Percentiles rank a stretch among this genome's conserved stretches.
Evolutionary conservation across 768 basidiomycete genomes (phyloP).

Genomic region (Pleurotus pulmonarius): DNA sequence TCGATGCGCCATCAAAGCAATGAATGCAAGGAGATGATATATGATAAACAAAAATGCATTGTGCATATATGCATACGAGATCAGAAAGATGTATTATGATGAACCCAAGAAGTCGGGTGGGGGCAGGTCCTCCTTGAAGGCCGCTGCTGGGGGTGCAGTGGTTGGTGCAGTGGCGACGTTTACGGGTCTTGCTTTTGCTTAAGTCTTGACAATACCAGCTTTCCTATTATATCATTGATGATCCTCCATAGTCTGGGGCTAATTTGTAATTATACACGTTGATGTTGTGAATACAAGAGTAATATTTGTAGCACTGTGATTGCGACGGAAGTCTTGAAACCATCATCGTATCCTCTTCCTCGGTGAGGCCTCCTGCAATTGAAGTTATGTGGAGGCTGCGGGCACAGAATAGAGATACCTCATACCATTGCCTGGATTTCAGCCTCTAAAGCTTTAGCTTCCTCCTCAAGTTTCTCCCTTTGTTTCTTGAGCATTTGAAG

Average conservation of each 20-base stretch:
- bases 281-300: no score
- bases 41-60: background rate
- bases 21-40: background rate
- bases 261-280: no score
- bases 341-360: background rate
- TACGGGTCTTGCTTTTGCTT: conserved; percentile 52
- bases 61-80: no score
- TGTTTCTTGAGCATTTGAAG: conserved; percentile 64
- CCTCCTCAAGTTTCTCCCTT: conserved; percentile 62
- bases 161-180: conserved; percentile 60
- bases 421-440: conserved; percentile 60
- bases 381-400: no score
- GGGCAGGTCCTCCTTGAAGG: conserved; percentile 21
- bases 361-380: conserved; percentile 1
- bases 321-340: no score
- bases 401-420: background rate
- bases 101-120: conserved; percentile 10
- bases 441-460: conserved; percentile 53
- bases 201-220: background rate
- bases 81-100: conserved; percentile 20
- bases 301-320: no score
- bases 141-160: conserved; percentile 53
- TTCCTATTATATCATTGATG: background rate
- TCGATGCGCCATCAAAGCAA: background rate
- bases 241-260: background rate